phyloP scores from a whole-genome alignment of 768 basidiomycete species.

The Thelephora ganbajun region DNA sequence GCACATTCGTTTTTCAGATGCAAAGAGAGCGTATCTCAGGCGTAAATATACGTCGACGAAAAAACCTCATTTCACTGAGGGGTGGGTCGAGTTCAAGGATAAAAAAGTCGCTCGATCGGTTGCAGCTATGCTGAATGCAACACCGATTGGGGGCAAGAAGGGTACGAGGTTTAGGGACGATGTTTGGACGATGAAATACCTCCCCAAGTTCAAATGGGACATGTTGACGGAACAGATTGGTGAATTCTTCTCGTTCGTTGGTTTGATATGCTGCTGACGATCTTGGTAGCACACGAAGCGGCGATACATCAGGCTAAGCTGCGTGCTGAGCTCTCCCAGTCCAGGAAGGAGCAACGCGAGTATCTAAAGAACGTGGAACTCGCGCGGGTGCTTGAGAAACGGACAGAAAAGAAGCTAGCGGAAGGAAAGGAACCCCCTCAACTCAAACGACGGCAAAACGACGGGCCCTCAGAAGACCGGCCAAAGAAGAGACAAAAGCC shows the following conservation, averaged over 20 bases:
- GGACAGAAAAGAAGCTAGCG: conserved; percentile 40
- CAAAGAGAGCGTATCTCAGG: conserved; percentile 77
- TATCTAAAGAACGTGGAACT: conserved; percentile 92
- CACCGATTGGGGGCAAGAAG: conserved; percentile 90
- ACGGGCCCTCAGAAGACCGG: background rate
- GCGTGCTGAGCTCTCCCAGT: conserved; percentile 85
- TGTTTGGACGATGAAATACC: conserved; percentile 99
- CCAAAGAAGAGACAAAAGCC: background rate
- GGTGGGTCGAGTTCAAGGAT: conserved; percentile 97
- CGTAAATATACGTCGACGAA: conserved; percentile 73
- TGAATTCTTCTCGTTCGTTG: conserved; percentile 26
- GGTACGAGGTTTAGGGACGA: conserved; percentile 88
- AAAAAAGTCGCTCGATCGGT: conserved; percentile 83
- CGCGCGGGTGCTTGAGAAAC: conserved; percentile 73
- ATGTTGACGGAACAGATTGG: conserved; percentile 98
- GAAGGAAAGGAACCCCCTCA: conserved; percentile 8
- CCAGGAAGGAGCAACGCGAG: conserved; percentile 76
- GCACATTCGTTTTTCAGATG: conserved; percentile 30
- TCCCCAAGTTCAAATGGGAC: conserved; percentile 96
- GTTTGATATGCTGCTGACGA: background rate
- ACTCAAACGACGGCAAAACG: background rate
- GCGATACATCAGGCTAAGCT: conserved; percentile 78
- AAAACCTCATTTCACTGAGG: conserved; percentile 84
- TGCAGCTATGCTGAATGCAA: conserved; percentile 92
- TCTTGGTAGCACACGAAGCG: conserved; percentile 70